Evolutionary conservation across 202 grass and related monocot species (phyloP), one percentile per base, ranked within the genome.

Genomic region (Panicum hallii): DNA sequence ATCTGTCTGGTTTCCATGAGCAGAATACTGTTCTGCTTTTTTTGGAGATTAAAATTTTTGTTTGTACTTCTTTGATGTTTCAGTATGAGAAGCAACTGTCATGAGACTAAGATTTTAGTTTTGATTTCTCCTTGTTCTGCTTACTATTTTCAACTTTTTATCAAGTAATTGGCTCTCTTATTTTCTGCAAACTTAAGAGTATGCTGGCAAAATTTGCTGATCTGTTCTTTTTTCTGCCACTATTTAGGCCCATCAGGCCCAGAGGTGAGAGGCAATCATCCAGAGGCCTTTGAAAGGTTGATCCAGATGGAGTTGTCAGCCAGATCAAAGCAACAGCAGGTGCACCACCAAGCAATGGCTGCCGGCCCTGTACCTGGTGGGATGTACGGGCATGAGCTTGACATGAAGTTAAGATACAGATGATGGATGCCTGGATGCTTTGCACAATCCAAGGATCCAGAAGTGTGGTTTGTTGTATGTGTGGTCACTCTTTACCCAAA

Each of bases 301-400:
- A 88, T 97, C 40, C 91, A 94, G 75, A 93, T 97, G 92, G 97
- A 99, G 70, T 77, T 93, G 53, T 84, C 84, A 63, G 97, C 90
- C 63, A 97, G 94, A 85, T 81, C 91, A 38, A 90, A 90, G 83
- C 93, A 90, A 81, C 93, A 90, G 73, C 93, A 97, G 82, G 83
- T 85, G n/a, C 93, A 87, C 64, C 86, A 82, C 64, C 88, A 81
- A 69, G 69, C 90, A 72, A 82, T 92, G 69, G 85, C 80, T 12
- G 85, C 80, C 10, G 85, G 88, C 79, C 78, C 86, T 47, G 58
- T 89, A 49, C 92, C 92, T 45, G 83, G 93, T 36, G 83, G 90
- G 23, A 77, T 92, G 38, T 87, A 84, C n/a, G 88, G 93, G 63
- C 80, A 89, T 0, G 90, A 93, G 69, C 69, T 91, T 41, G 94